Evolutionary conservation across 768 basidiomycete genomes (phyloP), one percentile per base, ranked within the genome.

Genomic region (Tylopilus intermedius): DNA sequence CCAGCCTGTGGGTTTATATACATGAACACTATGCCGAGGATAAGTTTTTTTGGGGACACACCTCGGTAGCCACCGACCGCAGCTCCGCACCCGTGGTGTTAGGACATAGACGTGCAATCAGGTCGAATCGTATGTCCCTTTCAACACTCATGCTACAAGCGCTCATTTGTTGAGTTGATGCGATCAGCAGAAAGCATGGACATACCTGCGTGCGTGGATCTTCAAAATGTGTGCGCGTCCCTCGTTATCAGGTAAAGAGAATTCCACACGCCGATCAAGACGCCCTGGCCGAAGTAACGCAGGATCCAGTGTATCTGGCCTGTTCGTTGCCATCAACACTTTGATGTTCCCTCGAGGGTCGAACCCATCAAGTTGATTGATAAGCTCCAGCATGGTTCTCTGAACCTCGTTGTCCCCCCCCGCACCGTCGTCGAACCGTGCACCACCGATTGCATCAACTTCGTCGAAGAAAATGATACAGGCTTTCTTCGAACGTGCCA

Each of bases 401-500:
- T 99, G 96, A 40, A 99, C 96, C 66, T 99, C 96, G 64, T 99
- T 98, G 60, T 99, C 96, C 30, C 96, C 96, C 33, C 96, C 96
- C 30, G 94, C 96, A 50, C 96, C 96, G 65, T 99, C 96, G 63
- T 98, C 96, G 64, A 95, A 96, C 45, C 96, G 82, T 15, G 96
- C 96, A 50, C 96, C 96, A 68, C 96, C 96, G 55, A 98, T 92
- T 43, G 96, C 96, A 62, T 98, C 96, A 13, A 99, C 84, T 76
- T 98, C 96, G 62, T 99, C 96, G 59, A 99, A 98, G 75, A 99
- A 99, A 65, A 99, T 97, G 67, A 99, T 98, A 65, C 96, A 98
- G 1, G 96, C 96, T 72, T 98, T 98, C 77, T 98, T 98, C 59
- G 86, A 86, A 57, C 96, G 81, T 29, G 96, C 96, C 95, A 98